These are phyloP conservation scores for Annulohypoxylon stygium DNA, from an alignment of 495 filamentous ascomycete genomes.

Conservation along the genomic window DNA sequence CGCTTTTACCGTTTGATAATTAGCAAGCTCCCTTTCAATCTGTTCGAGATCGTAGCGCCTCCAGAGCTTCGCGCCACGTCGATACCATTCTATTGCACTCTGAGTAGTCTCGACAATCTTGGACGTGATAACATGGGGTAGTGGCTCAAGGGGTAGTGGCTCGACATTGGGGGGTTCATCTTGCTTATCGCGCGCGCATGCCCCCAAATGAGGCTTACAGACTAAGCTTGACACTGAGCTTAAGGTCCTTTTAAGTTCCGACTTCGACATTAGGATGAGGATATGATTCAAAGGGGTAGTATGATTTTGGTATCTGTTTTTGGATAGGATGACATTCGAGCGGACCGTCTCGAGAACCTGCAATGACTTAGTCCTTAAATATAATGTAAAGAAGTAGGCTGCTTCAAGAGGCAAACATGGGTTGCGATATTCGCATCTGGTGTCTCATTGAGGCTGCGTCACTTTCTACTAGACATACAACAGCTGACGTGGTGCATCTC, in stretches of 20 bases:
- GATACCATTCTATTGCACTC: constrained; percentile 20
- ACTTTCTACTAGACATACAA: constrained; percentile 13
- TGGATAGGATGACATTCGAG: background rate
- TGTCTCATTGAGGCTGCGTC: constrained; percentile 13
- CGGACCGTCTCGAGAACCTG: background rate
- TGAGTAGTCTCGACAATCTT: constrained; percentile 16
- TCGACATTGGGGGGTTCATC: background rate
- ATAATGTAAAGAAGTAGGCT: background rate
- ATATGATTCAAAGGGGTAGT: background rate
- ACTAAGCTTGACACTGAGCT: background rate
- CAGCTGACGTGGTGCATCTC: background rate
- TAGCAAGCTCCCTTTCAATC: constrained; percentile 18
- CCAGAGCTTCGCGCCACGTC: constrained; percentile 25
- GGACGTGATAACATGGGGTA: background rate
- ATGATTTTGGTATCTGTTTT: background rate
- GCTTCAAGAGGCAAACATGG: background rate
- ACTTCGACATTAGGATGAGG: background rate
- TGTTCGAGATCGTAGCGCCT: constrained; percentile 14
- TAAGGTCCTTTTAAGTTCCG: background rate
- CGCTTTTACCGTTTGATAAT: background rate
- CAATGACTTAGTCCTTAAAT: background rate
- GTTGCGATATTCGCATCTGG: background rate
- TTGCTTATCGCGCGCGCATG: background rate
- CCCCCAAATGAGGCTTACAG: background rate
- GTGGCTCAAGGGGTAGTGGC: no score